Conservation (phyloP, 495 filamentous ascomycete species). For the Achaetomiella virescens region DNA sequence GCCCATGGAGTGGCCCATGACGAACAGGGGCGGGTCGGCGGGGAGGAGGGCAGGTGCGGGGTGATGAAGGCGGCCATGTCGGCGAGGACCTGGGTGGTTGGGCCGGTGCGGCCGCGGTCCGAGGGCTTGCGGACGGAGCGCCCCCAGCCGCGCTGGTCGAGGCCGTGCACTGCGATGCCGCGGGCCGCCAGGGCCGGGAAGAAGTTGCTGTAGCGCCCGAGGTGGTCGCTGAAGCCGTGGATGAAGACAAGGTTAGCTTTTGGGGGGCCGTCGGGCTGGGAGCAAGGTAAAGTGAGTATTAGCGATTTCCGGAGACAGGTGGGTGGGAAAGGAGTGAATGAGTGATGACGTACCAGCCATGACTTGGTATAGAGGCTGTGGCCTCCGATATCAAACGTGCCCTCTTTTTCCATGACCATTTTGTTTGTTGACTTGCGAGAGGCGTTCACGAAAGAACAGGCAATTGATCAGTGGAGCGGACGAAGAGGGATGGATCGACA, state of each 20-base stretch:
- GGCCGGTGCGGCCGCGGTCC: conserved; percentile 63
- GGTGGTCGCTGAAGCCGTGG: conserved; percentile 86
- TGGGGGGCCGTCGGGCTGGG: conserved; percentile 44
- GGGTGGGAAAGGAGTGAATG: not conserved
- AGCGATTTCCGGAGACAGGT: not conserved
- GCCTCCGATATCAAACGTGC: conserved; percentile 51
- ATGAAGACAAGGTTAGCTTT: conserved; percentile 69
- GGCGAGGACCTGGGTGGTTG: conserved; percentile 60
- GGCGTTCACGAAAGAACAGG: not conserved
- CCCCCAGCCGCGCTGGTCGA: conserved; percentile 75
- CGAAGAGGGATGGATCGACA: too few species aligned
- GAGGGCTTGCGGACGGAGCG: conserved; percentile 39
- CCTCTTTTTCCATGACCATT: conserved; percentile 45
- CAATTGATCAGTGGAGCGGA: not conserved
- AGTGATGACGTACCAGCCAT: conserved; percentile 60
- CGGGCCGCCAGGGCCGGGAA: conserved; percentile 61
- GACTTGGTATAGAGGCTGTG: conserved; percentile 71
- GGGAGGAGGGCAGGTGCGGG: conserved; percentile 27
- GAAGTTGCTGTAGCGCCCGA: conserved; percentile 64
- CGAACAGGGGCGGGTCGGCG: conserved; percentile 56
- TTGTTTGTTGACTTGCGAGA: conserved; percentile 8
- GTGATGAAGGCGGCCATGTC: conserved; percentile 70
- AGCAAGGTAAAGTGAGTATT: not conserved
- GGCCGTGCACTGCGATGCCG: conserved; percentile 64
- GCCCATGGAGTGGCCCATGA: conserved; percentile 81